Conservation (phyloP, 2,329 filamentous ascomycete species). For the Fusarium pseudograminearum region DNA sequence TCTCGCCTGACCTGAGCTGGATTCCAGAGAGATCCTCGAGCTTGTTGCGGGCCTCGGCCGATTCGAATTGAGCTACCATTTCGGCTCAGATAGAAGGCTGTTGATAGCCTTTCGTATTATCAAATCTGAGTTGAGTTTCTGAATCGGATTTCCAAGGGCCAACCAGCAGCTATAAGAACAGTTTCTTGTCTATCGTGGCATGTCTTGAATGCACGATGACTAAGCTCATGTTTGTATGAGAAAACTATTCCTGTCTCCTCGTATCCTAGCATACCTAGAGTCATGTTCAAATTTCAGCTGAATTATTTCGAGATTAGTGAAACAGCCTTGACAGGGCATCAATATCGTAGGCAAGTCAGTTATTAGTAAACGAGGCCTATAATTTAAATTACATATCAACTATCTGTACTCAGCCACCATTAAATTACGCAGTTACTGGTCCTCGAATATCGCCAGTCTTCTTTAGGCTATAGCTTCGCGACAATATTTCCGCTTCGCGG, state of each 20-base stretch:
- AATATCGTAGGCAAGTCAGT: not conserved
- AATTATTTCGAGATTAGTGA: conserved; percentile 21
- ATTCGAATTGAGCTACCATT: conserved; percentile 39
- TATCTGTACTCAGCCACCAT: conserved; percentile 31
- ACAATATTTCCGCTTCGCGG: conserved; percentile 24
- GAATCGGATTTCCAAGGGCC: not conserved
- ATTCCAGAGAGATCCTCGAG: conserved; percentile 68
- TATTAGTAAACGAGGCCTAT: conserved; percentile 2
- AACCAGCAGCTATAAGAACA: conserved; percentile 13
- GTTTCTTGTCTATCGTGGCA: conserved; percentile 1
- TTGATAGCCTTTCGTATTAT: not conserved
- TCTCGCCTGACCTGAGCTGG: conserved; percentile 65
- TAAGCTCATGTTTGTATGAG: conserved; percentile 26
- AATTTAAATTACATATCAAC: conserved; percentile 20
- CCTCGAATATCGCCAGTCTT: conserved; percentile 30
- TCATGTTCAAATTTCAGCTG: conserved; percentile 14
- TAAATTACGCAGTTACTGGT: conserved; percentile 22
- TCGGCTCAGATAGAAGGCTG: not conserved
- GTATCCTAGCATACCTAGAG: conserved; percentile 2
- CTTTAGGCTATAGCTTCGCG: conserved; percentile 27
- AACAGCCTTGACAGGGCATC: conserved; percentile 11
- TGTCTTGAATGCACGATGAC: conserved; percentile 32
- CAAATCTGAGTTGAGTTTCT: not conserved
- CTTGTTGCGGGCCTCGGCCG: conserved; percentile 60
- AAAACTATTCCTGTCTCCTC: conserved; percentile 20